Percentiles rank a stretch among this genome's conserved stretches.
These are phyloP conservation scores for Glycyrrhiza uralensis DNA, from an alignment of 306 rosid species.

Conservation along the genomic window DNA sequence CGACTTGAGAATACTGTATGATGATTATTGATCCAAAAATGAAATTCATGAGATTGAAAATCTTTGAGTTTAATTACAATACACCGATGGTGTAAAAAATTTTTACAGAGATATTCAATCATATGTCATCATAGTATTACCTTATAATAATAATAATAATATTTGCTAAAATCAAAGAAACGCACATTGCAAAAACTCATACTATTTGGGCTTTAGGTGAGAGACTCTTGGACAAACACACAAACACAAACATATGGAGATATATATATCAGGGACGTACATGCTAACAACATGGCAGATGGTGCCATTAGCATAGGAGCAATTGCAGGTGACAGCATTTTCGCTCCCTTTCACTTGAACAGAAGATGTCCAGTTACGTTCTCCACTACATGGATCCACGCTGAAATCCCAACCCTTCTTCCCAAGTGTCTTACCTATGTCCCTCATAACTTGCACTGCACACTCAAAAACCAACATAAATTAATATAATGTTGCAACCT, in stretches of 20 bases:
- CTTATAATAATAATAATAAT: no score
- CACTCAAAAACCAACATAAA: neutral
- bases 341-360: neutral
- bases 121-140: no score
- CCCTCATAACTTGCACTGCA: conserved; percentile 26
- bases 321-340: conserved; percentile 44
- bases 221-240: neutral
- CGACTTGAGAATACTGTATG: conserved; percentile 39
- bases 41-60: neutral
- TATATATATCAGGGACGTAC: conserved; percentile 37
- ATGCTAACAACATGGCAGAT: conserved; percentile 61
- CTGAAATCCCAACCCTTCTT: conserved; percentile 30
- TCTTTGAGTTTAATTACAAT: neutral
- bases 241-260: neutral
- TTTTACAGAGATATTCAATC: no score
- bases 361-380: conserved; percentile 36
- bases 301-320: conserved; percentile 31
- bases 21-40: neutral
- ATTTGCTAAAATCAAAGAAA: no score
- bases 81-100: no score
- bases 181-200: no score
- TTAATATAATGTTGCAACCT: neutral
- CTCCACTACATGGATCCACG: conserved; percentile 33
- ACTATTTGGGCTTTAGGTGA: neutral
- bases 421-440: conserved; percentile 21